Evolutionary conservation across 1,284 basidiomycete species (phyloP).

Genomic region (Fomitopsis palustris): DNA sequence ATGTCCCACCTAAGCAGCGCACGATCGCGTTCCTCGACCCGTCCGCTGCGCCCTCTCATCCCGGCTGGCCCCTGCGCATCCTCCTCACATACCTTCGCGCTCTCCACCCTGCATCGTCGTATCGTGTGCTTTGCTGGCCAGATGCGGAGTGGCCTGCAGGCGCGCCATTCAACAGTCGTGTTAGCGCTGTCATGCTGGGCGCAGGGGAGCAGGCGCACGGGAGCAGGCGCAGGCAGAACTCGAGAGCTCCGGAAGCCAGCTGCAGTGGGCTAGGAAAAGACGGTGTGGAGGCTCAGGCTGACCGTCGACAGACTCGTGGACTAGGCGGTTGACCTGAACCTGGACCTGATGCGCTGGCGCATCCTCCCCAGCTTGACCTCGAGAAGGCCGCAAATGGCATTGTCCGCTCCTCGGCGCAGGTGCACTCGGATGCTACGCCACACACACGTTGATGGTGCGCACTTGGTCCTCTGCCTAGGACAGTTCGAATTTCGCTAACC

Average conservation of each 20-base stretch:
- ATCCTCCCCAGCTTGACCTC: slow-evolving; percentile 87
- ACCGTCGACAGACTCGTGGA: slow-evolving; percentile 67
- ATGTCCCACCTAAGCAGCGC: slow-evolving; percentile 44
- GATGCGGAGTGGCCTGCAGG: slow-evolving; percentile 46
- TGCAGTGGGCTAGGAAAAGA: slow-evolving; percentile 92
- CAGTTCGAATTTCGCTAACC: background rate
- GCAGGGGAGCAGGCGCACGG: no score
- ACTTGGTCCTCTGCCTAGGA: background rate
- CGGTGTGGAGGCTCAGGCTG: background rate
- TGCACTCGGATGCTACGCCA: slow-evolving; percentile 95
- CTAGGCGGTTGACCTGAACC: slow-evolving; percentile 94
- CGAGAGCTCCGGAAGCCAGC: slow-evolving; percentile 42
- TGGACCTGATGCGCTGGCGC: slow-evolving; percentile 98
- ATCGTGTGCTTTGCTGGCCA: slow-evolving; percentile 79
- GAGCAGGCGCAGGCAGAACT: background rate
- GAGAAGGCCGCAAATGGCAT: slow-evolving; percentile 76
- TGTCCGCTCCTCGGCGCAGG: slow-evolving; percentile 93
- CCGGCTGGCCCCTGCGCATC: slow-evolving; percentile 95
- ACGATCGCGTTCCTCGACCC: slow-evolving; percentile 85
- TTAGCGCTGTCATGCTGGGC: slow-evolving; percentile 45
- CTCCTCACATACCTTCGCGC: slow-evolving; percentile 78
- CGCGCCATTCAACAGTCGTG: slow-evolving; percentile 56
- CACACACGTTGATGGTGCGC: slow-evolving; percentile 79
- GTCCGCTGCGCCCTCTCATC: slow-evolving; percentile 71
- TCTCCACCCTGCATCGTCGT: slow-evolving; percentile 43